Conservation (phyloP, 129 eudicot species). For the Flaveria robusta region DNA sequence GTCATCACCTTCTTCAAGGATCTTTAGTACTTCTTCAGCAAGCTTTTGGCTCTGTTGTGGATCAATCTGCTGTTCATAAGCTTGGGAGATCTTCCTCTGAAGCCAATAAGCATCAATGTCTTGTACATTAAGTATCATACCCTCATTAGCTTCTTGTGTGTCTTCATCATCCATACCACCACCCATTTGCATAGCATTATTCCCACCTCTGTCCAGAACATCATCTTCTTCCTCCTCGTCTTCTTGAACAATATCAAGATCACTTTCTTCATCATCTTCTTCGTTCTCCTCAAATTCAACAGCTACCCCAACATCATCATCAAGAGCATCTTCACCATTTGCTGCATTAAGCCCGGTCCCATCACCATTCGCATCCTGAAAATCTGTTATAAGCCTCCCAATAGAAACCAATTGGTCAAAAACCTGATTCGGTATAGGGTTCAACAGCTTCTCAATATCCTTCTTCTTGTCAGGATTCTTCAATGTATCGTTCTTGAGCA, state of each 20-base stretch:
- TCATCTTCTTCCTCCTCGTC: conserved; percentile 91
- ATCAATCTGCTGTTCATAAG: conserved; percentile 91
- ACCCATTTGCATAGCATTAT: conserved; percentile 95
- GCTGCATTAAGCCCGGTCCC: conserved; percentile 32
- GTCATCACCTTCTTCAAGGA: conserved; percentile 90
- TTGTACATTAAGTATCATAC: conserved; percentile 88
- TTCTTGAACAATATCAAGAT: conserved; percentile 79
- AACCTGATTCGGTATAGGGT: conserved; percentile 55
- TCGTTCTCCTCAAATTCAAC: conserved; percentile 97
- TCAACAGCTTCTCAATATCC: conserved; percentile 90
- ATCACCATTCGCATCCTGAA: conserved; percentile 65
- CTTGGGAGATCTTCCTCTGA: conserved; percentile 91
- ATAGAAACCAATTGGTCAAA: conserved; percentile 65
- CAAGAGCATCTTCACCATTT: conserved; percentile 57
- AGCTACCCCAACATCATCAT: conserved; percentile 90
- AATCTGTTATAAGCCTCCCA: conserved; percentile 79
- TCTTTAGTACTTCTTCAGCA: conserved; percentile 86
- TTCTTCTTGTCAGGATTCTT: conserved; percentile 85
- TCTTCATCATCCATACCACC: conserved; percentile 93
- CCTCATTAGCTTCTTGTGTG: conserved; percentile 67
- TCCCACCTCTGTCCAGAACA: conserved; percentile 49
- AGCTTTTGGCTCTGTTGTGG: conserved; percentile 94
- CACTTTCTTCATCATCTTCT: conserved; percentile 87
- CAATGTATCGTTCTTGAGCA: conserved; percentile 67
- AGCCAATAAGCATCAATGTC: conserved; percentile 99